A percentile compares a stretch with the other conserved stretches of the same genome.
These are phyloP conservation scores for Pachyrhizus erosus DNA, from an alignment of 306 rosid genomes.

Conservation along the genomic window DNA sequence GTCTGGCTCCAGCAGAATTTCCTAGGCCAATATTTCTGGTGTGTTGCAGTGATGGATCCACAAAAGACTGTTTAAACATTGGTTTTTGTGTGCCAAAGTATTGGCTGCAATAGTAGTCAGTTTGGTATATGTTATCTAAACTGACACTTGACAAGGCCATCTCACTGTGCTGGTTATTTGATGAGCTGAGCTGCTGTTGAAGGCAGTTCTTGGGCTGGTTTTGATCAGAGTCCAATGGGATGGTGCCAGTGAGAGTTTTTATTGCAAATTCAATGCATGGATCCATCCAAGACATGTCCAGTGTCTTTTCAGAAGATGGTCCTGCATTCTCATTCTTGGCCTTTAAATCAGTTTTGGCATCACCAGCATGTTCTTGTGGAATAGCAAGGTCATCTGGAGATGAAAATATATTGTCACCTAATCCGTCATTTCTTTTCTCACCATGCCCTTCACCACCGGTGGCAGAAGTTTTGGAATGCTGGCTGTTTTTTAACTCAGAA, in stretches of 20 bases:
- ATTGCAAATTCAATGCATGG: slow-evolving; percentile 87
- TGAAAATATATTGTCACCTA: slow-evolving; percentile 28
- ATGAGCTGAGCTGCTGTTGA: slow-evolving; percentile 59
- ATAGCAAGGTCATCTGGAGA: slow-evolving; percentile 28
- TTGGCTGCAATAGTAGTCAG: slow-evolving; percentile 43
- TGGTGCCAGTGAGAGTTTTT: slow-evolving; percentile 71
- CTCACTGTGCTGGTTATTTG: slow-evolving; percentile 43
- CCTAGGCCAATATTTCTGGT: slow-evolving; percentile 44
- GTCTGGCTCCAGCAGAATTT: slow-evolving; percentile 49
- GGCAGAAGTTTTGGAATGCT: slow-evolving; percentile 39
- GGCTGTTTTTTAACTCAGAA: slow-evolving; percentile 27
- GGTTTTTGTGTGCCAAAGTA: slow-evolving; percentile 43
- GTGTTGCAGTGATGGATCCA: slow-evolving; percentile 42
- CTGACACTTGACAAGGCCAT: slow-evolving; percentile 43
- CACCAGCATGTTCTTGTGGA: slow-evolving; percentile 32
- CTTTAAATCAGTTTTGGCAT: slow-evolving; percentile 29
- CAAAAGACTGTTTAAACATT: slow-evolving; percentile 43
- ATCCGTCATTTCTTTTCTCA: slow-evolving; percentile 34
- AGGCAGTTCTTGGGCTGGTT: slow-evolving; percentile 55
- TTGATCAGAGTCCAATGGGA: slow-evolving; percentile 60
- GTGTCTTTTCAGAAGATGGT: slow-evolving; percentile 46
- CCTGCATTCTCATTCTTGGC: slow-evolving; percentile 43
- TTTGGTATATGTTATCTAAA: slow-evolving; percentile 40
- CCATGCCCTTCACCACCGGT: slow-evolving; percentile 36
- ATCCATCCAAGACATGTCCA: slow-evolving; percentile 62